Percentiles rank a stretch among this genome's conserved stretches.
phyloP scores from a whole-genome alignment of 2,329 filamentous ascomycete species.

The Talaromyces sp. region DNA sequence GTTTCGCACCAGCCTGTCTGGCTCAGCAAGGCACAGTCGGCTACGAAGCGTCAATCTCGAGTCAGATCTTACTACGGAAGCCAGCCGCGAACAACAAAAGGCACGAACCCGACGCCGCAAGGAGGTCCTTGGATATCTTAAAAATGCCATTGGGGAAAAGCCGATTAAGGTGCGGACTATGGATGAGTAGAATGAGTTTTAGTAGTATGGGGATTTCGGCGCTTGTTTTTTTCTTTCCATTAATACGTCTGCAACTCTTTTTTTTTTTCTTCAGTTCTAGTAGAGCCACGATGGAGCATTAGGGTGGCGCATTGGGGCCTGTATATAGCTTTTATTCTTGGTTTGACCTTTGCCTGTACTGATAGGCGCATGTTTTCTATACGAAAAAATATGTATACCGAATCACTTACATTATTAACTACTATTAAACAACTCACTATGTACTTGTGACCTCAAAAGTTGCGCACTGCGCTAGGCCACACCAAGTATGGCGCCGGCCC shows the following conservation, averaged over 20 bases:
- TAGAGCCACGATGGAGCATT: neutral
- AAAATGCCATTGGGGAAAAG: slow-evolving; percentile 16
- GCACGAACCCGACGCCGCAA: slow-evolving; percentile 26
- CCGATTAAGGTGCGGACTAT: slow-evolving; percentile 18
- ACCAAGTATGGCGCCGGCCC: neutral
- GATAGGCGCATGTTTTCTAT: neutral
- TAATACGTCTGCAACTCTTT: neutral
- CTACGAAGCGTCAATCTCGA: slow-evolving; percentile 26
- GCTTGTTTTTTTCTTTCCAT: neutral
- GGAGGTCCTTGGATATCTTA: slow-evolving; percentile 22
- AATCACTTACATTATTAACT: too few species aligned
- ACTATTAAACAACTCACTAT: too few species aligned
- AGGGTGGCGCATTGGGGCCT: neutral
- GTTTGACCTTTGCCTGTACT: neutral
- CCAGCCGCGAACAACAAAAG: slow-evolving; percentile 31
- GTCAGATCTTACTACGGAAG: slow-evolving; percentile 18
- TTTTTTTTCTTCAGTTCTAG: neutral
- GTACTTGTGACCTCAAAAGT: too few species aligned
- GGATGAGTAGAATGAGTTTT: slow-evolving; percentile 15
- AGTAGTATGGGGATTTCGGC: neutral
- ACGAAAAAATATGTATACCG: too few species aligned
- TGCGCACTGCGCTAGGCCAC: neutral
- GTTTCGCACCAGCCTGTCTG: slow-evolving; percentile 31
- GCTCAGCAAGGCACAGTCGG: slow-evolving; percentile 25
- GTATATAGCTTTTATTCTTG: neutral